phyloP scores from a whole-genome alignment of 306 rosid genomes.

The Vicia sativa region DNA sequence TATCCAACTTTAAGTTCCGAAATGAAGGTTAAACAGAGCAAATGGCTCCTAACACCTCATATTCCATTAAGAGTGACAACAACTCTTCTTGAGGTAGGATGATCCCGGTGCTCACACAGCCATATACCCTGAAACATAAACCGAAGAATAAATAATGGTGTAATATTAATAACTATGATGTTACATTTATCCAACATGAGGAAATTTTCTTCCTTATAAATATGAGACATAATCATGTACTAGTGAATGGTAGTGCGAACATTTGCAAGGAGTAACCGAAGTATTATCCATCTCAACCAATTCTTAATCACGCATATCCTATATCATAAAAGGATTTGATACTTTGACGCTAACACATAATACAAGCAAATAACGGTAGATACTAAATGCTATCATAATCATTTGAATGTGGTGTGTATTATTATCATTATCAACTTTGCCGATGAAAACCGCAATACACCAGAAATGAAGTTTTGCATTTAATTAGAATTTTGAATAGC shows the following conservation, averaged over 20 bases:
- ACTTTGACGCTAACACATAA: too few relatives aligned
- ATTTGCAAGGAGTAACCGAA: background rate
- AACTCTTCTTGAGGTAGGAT: constrained; percentile 63
- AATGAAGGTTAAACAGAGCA: background rate
- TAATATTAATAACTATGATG: background rate
- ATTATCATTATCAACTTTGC: too few relatives aligned
- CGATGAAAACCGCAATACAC: too few relatives aligned
- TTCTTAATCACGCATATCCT: constrained; percentile 5
- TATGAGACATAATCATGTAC: background rate
- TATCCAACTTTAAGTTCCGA: constrained; percentile 19
- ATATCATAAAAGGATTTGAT: too few relatives aligned
- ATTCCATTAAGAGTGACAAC: constrained; percentile 79
- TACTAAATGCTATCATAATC: too few relatives aligned
- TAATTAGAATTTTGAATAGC: too few relatives aligned
- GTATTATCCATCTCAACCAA: constrained; percentile 14
- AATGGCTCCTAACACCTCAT: constrained; percentile 39
- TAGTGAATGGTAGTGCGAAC: too few relatives aligned
- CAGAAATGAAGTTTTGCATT: too few relatives aligned
- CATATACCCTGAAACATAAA: constrained; percentile 75
- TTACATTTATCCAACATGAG: constrained; percentile 5
- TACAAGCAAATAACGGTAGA: too few relatives aligned
- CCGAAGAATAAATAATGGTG: constrained; percentile 3
- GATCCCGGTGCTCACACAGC: constrained; percentile 87
- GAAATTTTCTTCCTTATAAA: background rate
- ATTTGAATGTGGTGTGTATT: too few relatives aligned